Evolutionary conservation across 2,329 filamentous ascomycete genomes (phyloP).

Genomic region (Coniosporium tulheliwenetii): DNA sequence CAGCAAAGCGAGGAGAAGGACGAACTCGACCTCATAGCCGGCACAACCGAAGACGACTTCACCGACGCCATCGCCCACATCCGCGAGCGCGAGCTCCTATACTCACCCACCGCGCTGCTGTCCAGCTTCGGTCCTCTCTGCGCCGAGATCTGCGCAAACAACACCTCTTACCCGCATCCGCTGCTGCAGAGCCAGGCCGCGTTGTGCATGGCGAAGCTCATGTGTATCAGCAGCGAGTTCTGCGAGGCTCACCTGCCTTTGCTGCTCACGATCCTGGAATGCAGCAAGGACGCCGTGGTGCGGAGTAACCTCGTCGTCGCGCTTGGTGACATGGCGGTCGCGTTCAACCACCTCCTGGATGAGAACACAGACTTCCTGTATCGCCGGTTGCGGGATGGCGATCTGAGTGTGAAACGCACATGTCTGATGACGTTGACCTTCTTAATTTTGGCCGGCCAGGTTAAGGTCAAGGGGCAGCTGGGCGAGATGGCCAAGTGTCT

Average conservation of each 20-base stretch:
- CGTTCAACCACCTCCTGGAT: conserved; percentile 98
- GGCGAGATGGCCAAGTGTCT: conserved; percentile 99
- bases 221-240: conserved; percentile 96
- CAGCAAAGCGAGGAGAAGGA: conserved; percentile 52
- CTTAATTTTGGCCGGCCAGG: conserved; percentile 88
- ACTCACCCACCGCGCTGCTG: conserved; percentile 70
- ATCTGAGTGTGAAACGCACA: conserved; percentile 84
- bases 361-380: conserved; percentile 99
- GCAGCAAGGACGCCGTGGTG: conserved; percentile 80
- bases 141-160: conserved; percentile 86
- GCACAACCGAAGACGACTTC: conserved; percentile 89
- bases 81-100: conserved; percentile 69
- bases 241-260: conserved; percentile 86
- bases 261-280: conserved; percentile 94
- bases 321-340: conserved; percentile 96
- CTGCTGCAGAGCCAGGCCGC: conserved; percentile 88
- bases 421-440: conserved; percentile 98
- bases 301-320: conserved; percentile 94
- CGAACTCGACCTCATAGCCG: conserved; percentile 90
- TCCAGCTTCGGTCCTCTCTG: conserved; percentile 83
- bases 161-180: conserved; percentile 78
- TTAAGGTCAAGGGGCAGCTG: conserved; percentile 97
- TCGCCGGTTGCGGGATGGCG: conserved; percentile 74
- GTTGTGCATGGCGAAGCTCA: conserved; percentile 88
- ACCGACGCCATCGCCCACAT: conserved; percentile 76